Conservation (phyloP, 768 basidiomycete genomes). For the Clitopilus hobsonii region DNA sequence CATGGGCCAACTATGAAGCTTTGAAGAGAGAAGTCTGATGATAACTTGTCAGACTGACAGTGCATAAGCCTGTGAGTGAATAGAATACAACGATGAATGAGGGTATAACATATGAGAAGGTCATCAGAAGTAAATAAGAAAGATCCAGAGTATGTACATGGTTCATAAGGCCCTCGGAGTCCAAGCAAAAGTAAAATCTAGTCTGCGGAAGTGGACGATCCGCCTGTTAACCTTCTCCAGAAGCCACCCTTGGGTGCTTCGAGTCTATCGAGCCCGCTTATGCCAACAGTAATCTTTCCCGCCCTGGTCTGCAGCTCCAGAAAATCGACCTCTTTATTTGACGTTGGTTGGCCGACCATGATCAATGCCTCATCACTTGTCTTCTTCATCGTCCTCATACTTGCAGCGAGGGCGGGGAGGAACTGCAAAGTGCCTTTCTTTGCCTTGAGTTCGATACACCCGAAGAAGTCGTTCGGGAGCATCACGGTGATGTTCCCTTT, state of each 20-base stretch:
- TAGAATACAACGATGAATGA: neutral
- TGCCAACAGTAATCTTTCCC: constrained; percentile 38
- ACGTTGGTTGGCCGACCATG: constrained; percentile 26
- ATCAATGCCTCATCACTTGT: constrained; percentile 31
- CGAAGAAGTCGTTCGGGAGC: constrained; percentile 22
- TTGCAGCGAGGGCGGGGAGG: constrained; percentile 22
- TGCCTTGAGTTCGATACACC: constrained; percentile 23
- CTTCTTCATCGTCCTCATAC: constrained; percentile 21
- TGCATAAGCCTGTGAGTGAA: too few relatives aligned
- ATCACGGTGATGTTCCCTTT: constrained; percentile 27
- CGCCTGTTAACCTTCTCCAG: constrained; percentile 30
- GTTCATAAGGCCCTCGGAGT: too few relatives aligned
- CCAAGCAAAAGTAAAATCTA: neutral
- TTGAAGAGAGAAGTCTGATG: too few relatives aligned
- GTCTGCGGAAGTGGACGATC: too few relatives aligned
- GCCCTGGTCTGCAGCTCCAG: constrained; percentile 31
- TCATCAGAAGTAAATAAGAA: neutral
- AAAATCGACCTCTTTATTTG: constrained; percentile 26
- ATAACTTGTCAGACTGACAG: too few relatives aligned
- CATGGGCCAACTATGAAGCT: too few relatives aligned
- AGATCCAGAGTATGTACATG: neutral
- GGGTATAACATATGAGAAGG: neutral
- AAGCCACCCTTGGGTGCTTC: constrained; percentile 25
- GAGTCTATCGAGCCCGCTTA: constrained; percentile 35
- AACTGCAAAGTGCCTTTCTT: constrained; percentile 18